Conservation (phyloP, 2,329 filamentous ascomycete genomes). For the Tolypocladium ovalisporum region DNA sequence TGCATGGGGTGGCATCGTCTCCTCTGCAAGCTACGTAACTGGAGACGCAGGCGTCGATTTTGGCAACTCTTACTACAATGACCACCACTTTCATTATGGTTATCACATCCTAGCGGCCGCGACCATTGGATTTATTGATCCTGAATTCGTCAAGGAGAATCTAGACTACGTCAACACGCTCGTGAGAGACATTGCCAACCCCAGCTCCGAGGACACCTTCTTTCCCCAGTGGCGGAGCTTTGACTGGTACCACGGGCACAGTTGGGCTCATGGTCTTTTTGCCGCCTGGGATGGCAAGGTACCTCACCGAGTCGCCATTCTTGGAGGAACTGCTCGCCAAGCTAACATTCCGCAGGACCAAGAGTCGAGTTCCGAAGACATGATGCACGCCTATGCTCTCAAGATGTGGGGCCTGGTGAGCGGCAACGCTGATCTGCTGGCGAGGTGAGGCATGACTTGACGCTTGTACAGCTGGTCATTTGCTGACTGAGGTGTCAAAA, state of each 20-base stretch:
- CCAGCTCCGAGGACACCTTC: slow-evolving; percentile 54
- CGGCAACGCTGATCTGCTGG: slow-evolving; percentile 70
- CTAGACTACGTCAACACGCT: slow-evolving; percentile 73
- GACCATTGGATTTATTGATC: slow-evolving; percentile 70
- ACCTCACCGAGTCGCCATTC: not conserved
- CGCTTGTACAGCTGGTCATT: slow-evolving; percentile 1
- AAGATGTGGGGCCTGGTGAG: slow-evolving; percentile 87
- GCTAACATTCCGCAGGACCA: slow-evolving; percentile 37
- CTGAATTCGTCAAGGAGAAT: slow-evolving; percentile 61
- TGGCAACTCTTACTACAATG: slow-evolving; percentile 79
- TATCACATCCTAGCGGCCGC: slow-evolving; percentile 86
- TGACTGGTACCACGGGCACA: slow-evolving; percentile 93
- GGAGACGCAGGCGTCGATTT: slow-evolving; percentile 68
- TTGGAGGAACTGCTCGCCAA: too few relatives aligned
- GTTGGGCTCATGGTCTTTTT: slow-evolving; percentile 77
- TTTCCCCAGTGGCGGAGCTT: slow-evolving; percentile 80
- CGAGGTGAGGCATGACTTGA: slow-evolving; percentile 34
- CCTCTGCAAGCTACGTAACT: slow-evolving; percentile 59
- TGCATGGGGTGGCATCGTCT: slow-evolving; percentile 73
- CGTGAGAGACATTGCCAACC: slow-evolving; percentile 74
- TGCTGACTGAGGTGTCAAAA: slow-evolving; percentile 12
- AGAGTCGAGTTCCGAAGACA: slow-evolving; percentile 85
- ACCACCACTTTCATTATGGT: slow-evolving; percentile 68
- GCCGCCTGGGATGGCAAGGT: slow-evolving; percentile 62
- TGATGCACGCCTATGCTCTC: slow-evolving; percentile 74